A percentile compares a stretch with the other conserved stretches of the same genome.
These are phyloP conservation scores for Lipomyces kockii DNA, from an alignment of 805 yeast species.

Conservation along the genomic window DNA sequence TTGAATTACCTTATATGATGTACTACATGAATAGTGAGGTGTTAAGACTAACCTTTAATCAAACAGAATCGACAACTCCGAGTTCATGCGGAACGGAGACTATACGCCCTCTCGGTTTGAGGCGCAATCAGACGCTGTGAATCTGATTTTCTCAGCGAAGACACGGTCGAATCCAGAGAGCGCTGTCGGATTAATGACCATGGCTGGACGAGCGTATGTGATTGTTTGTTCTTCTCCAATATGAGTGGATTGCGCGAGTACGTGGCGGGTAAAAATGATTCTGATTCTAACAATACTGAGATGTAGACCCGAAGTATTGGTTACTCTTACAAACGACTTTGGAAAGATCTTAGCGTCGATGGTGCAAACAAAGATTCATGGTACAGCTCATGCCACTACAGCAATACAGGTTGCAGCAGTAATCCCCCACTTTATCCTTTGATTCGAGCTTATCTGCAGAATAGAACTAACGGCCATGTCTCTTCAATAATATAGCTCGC, in stretches of 20 bases:
- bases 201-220: slow-evolving; percentile 65
- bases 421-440: slow-evolving; percentile 17
- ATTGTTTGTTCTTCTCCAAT: background rate
- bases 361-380: slow-evolving; percentile 74
- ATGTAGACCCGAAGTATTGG: slow-evolving; percentile 79
- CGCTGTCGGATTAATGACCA: slow-evolving; percentile 87
- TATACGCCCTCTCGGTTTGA: slow-evolving; percentile 85
- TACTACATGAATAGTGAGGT: background rate
- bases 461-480: background rate
- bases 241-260: no score
- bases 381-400: slow-evolving; percentile 69
- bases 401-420: slow-evolving; percentile 88
- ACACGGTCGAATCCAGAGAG: slow-evolving; percentile 89
- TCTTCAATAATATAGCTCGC: slow-evolving; percentile 55
- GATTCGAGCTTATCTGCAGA: background rate
- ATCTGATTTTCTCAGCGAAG: slow-evolving; percentile 82
- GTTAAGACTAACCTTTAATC: slow-evolving; percentile 10
- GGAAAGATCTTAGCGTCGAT: slow-evolving; percentile 85
- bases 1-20: background rate
- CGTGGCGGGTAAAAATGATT: background rate
- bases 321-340: slow-evolving; percentile 83
- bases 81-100: slow-evolving; percentile 95
- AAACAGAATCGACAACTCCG: slow-evolving; percentile 81
- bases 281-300: slow-evolving; percentile 24
- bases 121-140: slow-evolving; percentile 90